Percentiles rank a stretch among this genome's conserved stretches.
Conservation (phyloP, 257 asterid genomes). For the Coffea eugenioides region DNA sequence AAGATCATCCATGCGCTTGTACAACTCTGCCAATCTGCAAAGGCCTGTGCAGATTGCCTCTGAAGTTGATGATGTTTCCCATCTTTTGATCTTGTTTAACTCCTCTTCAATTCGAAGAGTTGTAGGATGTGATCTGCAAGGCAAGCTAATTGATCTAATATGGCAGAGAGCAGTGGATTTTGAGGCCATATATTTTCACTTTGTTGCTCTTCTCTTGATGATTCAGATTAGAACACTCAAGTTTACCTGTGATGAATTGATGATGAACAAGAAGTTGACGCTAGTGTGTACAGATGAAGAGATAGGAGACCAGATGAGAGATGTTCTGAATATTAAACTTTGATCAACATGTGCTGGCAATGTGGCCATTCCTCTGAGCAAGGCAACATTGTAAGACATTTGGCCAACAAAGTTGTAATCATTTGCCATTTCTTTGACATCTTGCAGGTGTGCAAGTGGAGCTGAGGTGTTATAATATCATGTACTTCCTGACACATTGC, state of each 20-base stretch:
- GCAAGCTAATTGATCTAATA: conserved; percentile 35
- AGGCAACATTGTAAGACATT: background rate
- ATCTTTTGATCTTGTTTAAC: conserved; percentile 20
- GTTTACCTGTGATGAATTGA: background rate
- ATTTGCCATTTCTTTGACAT: conserved; percentile 3
- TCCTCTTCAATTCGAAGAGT: conserved; percentile 29
- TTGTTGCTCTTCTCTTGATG: no score
- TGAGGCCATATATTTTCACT: no score
- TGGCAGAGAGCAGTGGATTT: background rate
- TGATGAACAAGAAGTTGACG: background rate
- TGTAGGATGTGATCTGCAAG: conserved; percentile 37
- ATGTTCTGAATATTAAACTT: conserved; percentile 1
- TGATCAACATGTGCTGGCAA: conserved; percentile 27
- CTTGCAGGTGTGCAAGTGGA: background rate
- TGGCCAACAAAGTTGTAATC: conserved; percentile 19
- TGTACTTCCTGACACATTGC: conserved; percentile 11
- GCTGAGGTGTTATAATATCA: background rate
- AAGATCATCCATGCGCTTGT: conserved; percentile 28
- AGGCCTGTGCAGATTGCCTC: conserved; percentile 17
- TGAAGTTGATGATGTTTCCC: conserved; percentile 13
- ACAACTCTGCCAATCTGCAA: conserved; percentile 23
- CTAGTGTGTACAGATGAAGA: conserved; percentile 4
- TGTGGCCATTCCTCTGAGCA: background rate
- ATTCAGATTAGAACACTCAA: background rate
- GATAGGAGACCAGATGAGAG: conserved; percentile 22